These are phyloP conservation scores for Eimeria acervulina DNA, from an alignment of 169 alveolate genomes.

Conservation along the genomic window DNA sequence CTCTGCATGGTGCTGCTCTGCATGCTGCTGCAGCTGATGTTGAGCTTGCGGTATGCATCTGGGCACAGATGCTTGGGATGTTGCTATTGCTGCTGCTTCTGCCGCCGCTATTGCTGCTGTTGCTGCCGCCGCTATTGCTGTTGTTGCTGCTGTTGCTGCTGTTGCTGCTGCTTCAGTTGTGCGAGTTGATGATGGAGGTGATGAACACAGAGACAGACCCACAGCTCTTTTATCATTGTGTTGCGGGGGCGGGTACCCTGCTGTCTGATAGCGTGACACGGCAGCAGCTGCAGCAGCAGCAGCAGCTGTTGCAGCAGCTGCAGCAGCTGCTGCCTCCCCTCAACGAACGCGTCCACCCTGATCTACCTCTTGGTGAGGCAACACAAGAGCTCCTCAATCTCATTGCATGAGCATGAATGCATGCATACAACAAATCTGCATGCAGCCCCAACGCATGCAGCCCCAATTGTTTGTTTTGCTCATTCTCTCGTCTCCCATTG, in stretches of 20 bases:
- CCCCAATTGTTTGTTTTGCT: background rate
- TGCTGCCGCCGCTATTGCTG: constrained; percentile 23
- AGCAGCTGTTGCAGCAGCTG: constrained; percentile 58
- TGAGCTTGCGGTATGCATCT: background rate
- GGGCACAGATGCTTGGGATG: background rate
- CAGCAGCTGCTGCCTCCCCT: constrained; percentile 64
- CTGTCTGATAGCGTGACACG: background rate
- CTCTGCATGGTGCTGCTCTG: constrained; percentile 32
- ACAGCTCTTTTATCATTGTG: constrained; percentile 8
- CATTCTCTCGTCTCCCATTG: background rate
- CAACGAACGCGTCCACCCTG: constrained; percentile 46
- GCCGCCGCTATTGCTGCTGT: background rate
- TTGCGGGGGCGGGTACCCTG: constrained; percentile 50
- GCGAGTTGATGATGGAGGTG: constrained; percentile 2
- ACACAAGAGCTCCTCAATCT: constrained; percentile 20
- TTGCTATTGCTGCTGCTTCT: background rate
- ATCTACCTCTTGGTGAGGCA: constrained; percentile 47
- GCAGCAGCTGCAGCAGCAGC: constrained; percentile 68
- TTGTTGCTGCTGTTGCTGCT: constrained; percentile 15
- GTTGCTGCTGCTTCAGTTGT: constrained; percentile 49
- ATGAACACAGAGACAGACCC: constrained; percentile 31
- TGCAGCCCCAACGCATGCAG: constrained; percentile 50
- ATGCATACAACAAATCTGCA: background rate
- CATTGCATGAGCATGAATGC: background rate
- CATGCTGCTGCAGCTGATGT: constrained; percentile 1